Base-by-base conservation (phyloP, 1,284 basidiomycete genomes). In the Ustilago lituana region DNA sequence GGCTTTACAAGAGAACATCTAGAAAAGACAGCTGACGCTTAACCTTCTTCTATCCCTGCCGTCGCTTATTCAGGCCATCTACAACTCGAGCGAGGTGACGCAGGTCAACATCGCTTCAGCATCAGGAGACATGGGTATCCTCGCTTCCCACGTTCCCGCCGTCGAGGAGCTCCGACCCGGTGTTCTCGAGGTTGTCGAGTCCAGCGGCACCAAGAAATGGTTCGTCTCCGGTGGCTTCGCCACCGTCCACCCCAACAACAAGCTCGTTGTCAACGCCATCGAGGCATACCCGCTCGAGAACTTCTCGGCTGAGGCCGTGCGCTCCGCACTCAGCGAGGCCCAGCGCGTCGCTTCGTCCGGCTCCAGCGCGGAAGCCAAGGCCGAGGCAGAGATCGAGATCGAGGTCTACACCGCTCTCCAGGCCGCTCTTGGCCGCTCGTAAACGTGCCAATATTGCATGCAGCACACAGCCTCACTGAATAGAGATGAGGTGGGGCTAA, bases 161-260 rank as follows among this genome's bases (percentile, higher is more conserved):
- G 77, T 82, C 20, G 80, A 82, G 62, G 68, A 79, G 63, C 76
- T 82, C 41, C 76, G 78, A 27, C 80, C 80, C 17, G 80, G 80
- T 48, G 54, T 82, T 37, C 51, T 82, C 35, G 80, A 82, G 59
- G 78, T 82, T n/a, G 69, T 82, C 54, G 79, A 82, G 52, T 66
- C 73, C 15, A 53, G 44, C 51, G 79, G 78, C 37, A 60, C 70
- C 39, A 80, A 77, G 68, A 80, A 78, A 60, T 79, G 70, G 71
- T 82, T 81, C 59, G 96, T 93, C 52, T 97, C 95, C 59, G 91
- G 92, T 69, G 96, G 96, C 61, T 98, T 99, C 83, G 95, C 96
- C 55, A 97, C 91, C 61, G 92, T 99, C 47, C 96, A 98, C 85
- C 92, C 93, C 48, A 94, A 94, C 86, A 99, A 98, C 88, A 89